phyloP scores from a whole-genome alignment of 495 filamentous ascomycete genomes.

The Barbatosphaeria neglecta region DNA sequence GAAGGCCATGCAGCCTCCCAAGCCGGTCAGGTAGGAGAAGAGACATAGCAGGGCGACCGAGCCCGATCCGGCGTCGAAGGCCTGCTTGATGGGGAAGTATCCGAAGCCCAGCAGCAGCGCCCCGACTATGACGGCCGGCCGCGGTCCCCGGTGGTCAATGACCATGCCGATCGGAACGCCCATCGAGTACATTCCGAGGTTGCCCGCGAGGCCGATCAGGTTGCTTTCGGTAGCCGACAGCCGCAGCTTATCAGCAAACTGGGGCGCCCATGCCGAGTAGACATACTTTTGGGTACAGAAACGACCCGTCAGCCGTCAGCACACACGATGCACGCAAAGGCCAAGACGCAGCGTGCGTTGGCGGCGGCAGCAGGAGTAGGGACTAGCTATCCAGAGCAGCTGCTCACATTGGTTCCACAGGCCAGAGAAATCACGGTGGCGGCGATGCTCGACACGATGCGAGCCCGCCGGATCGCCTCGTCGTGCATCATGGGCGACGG shows the following conservation, averaged over 20 bases:
- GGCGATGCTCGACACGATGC: conserved; percentile 70
- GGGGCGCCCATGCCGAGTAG: conserved; percentile 95
- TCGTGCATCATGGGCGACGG: conserved; percentile 13
- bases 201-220: conserved; percentile 82
- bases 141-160: conserved; percentile 72
- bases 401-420: conserved; percentile 81
- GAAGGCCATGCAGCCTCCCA: conserved; percentile 82
- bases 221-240: conserved; percentile 85
- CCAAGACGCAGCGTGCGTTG: too few species aligned
- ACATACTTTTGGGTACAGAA: conserved; percentile 57
- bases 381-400: not conserved
- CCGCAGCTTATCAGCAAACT: conserved; percentile 76
- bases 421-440: conserved; percentile 78
- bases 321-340: not conserved
- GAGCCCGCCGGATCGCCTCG: conserved; percentile 34
- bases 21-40: conserved; percentile 71
- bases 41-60: conserved; percentile 63
- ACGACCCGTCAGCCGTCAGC: conserved; percentile 1
- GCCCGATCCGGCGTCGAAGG: conserved; percentile 51
- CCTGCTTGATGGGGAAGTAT: conserved; percentile 67
- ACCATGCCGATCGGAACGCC: conserved; percentile 85
- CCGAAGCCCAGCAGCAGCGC: conserved; percentile 57
- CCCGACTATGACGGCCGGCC: conserved; percentile 63
- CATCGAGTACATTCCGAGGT: conserved; percentile 87
- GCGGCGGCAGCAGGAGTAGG: not conserved